Conservation (phyloP, 768 basidiomycete genomes). For the Mycena sanguinolenta region DNA sequence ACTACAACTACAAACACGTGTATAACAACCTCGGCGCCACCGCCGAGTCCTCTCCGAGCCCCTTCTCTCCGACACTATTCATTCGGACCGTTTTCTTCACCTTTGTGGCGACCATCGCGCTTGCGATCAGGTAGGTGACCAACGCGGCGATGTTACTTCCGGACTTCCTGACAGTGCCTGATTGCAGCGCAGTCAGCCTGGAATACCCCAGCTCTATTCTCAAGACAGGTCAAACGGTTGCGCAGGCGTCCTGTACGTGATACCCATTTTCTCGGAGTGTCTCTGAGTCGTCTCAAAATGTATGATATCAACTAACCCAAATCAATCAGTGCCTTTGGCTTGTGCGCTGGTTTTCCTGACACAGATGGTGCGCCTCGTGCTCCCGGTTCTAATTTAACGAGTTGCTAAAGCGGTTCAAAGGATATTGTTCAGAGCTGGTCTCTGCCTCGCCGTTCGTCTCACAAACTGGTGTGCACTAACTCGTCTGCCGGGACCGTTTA, state of each 20-base stretch:
- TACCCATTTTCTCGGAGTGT: not conserved
- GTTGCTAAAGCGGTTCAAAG: not conserved
- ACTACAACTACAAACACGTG: not conserved
- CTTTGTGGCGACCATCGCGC: not conserved
- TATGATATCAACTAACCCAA: not conserved
- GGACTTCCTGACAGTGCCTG: not conserved
- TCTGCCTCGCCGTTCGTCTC: not conserved
- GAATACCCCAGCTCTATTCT: not conserved
- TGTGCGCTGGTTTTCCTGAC: constrained; percentile 8
- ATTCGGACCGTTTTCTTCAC: constrained; percentile 7
- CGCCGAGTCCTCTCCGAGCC: no score
- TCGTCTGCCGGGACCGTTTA: no score
- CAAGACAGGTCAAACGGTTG: not conserved
- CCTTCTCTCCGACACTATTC: constrained; percentile 2
- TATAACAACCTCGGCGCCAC: no score
- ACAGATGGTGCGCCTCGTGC: not conserved
- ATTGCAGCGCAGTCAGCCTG: not conserved
- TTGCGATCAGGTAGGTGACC: not conserved
- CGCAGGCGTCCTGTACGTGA: constrained; percentile 1
- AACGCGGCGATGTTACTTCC: no score
- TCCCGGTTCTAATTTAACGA: not conserved
- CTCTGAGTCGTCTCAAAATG: no score
- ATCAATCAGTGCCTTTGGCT: not conserved
- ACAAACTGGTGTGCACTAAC: no score
- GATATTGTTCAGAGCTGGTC: constrained; percentile 14